phyloP scores from a whole-genome alignment of 495 filamentous ascomycete species.

The Penicillium roqueforti region DNA sequence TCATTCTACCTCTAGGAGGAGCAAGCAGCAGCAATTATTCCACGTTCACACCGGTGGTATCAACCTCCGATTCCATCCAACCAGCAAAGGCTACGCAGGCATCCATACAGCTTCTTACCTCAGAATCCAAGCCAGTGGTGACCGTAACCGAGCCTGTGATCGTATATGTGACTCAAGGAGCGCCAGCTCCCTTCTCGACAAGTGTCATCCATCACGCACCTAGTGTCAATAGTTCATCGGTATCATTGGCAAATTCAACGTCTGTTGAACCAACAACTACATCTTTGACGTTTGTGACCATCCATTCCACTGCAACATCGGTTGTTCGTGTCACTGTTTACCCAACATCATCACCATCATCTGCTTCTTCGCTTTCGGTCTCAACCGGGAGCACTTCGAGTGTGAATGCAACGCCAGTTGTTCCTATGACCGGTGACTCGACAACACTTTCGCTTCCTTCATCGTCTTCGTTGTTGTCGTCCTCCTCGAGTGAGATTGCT shows the following conservation, averaged over 20 bases:
- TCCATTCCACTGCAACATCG: not conserved
- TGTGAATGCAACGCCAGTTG: not conserved
- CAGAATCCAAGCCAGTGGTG: conserved; percentile 1
- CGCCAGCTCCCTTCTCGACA: conserved; percentile 10
- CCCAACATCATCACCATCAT: not conserved
- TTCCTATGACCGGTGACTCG: not conserved
- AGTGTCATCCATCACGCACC: conserved; percentile 1
- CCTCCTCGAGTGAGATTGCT: not conserved
- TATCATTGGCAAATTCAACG: not conserved
- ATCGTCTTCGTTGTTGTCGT: not conserved
- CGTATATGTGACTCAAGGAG: conserved; percentile 13
- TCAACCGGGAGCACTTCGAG: not conserved
- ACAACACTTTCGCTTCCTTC: not conserved
- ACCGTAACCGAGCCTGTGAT: conserved; percentile 11
- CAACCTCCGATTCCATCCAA: not conserved
- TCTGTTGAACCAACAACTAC: not conserved
- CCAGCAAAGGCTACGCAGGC: not conserved
- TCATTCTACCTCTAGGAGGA: not conserved
- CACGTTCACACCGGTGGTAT: not conserved
- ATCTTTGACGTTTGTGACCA: not conserved
- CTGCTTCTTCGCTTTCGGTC: not conserved
- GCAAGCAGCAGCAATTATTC: not conserved
- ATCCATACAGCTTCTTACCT: not conserved
- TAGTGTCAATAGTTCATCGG: not conserved
- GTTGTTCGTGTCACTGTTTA: conserved; percentile 12